phyloP scores from a whole-genome alignment of 78 protist genomes.

The Dictyostelium intermedium region DNA sequence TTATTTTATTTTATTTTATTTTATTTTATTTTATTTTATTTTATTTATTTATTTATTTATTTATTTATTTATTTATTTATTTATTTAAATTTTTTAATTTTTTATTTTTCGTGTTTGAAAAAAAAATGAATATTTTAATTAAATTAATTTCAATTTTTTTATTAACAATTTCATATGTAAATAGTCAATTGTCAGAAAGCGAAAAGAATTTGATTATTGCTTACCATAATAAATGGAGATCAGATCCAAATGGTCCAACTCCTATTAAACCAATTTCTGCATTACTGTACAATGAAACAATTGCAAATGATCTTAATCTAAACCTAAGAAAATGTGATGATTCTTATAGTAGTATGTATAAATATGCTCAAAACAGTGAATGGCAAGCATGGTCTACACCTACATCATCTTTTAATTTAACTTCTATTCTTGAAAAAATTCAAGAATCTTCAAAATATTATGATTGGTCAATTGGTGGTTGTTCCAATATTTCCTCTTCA shows the following conservation, averaged over 20 bases:
- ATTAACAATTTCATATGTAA: not conserved
- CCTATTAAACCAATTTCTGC: not conserved
- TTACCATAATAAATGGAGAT: constrained; percentile 36
- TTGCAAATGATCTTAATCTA: not conserved
- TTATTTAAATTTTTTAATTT: too few relatives aligned
- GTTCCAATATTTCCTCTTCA: not conserved
- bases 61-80: too few relatives aligned
- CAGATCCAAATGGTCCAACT: constrained; percentile 17
- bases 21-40: too few relatives aligned
- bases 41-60: too few relatives aligned
- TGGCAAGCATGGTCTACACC: not conserved
- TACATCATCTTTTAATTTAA: not conserved
- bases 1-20: too few relatives aligned
- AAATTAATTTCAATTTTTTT: not conserved
- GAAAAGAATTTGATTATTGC: not conserved
- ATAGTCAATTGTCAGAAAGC: not conserved
- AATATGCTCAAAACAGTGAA: constrained; percentile 6
- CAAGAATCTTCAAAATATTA: not conserved
- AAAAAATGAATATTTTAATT: not conserved
- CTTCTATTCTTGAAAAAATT: not conserved
- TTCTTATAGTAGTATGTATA: not conserved
- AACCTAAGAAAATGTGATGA: not conserved
- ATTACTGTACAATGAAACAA: not conserved
- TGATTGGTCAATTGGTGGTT: not conserved
- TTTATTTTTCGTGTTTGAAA: too few relatives aligned